A percentile compares a stretch with the other conserved stretches of the same genome.
These are phyloP conservation scores for Sporothrix brasiliensis DNA, from an alignment of 2,329 filamentous ascomycete genomes.

Conservation along the genomic window DNA sequence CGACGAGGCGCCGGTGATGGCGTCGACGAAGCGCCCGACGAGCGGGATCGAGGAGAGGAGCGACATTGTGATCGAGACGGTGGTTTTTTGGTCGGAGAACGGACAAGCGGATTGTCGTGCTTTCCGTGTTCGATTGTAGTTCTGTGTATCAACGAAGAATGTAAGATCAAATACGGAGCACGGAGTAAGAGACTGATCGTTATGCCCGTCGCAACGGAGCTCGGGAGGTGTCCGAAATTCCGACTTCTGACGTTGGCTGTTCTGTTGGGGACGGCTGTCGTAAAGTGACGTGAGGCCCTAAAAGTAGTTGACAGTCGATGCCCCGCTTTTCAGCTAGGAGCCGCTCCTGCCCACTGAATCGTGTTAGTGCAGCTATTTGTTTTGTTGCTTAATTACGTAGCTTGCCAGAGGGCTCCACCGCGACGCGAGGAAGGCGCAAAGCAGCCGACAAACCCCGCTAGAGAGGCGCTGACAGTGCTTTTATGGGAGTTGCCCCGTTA, in stretches of 20 bases:
- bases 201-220: background rate
- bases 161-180: too few relatives aligned
- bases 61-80: background rate
- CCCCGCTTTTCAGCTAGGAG: slow-evolving; percentile 1
- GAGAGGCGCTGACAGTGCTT: background rate
- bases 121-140: background rate
- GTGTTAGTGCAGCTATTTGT: background rate
- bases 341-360: slow-evolving; percentile 1
- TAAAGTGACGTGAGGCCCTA: slow-evolving; percentile 17
- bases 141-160: background rate
- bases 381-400: background rate
- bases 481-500: slow-evolving; percentile 9
- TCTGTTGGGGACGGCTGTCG: slow-evolving; percentile 8
- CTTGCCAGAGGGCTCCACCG: background rate
- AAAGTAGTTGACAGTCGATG: background rate
- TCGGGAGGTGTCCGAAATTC: background rate
- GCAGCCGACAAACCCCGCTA: slow-evolving; percentile 14
- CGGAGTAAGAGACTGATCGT: too few relatives aligned
- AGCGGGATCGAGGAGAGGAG: slow-evolving; percentile 11
- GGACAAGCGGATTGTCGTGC: background rate
- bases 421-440: slow-evolving; percentile 15
- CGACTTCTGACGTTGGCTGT: background rate
- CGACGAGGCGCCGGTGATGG: background rate
- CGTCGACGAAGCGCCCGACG: slow-evolving; percentile 16
- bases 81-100: background rate